Evolutionary conservation across 83 land plant species (phyloP).

Genomic region (Picea abies): DNA sequence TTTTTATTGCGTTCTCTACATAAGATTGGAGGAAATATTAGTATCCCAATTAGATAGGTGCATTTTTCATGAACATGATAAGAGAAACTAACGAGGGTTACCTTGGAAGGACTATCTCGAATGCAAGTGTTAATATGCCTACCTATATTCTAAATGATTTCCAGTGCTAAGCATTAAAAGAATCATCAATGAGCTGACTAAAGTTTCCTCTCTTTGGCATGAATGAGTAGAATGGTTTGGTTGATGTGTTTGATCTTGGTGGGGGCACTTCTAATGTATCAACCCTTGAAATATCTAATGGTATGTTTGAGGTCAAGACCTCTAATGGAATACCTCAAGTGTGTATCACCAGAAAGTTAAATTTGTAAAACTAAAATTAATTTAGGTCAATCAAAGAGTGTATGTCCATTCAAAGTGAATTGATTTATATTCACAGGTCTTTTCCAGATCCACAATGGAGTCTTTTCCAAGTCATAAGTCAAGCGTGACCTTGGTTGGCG

Average conservation of each 20-base stretch:
- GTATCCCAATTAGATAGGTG: conserved; percentile 28
- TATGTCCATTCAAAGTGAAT: too few species aligned
- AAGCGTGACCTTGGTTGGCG: too few species aligned
- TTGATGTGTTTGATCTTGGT: conserved; percentile 48
- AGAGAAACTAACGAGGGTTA: conserved; percentile 43
- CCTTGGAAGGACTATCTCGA: conserved; percentile 41
- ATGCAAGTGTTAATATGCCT: conserved; percentile 48
- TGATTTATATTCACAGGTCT: too few species aligned
- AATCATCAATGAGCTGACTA: conserved; percentile 57
- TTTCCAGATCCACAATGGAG: too few species aligned
- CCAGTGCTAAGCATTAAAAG: conserved; percentile 38
- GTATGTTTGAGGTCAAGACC: conserved; percentile 33
- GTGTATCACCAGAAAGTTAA: too few species aligned
- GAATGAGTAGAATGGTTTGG: conserved; percentile 38
- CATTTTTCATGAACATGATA: conserved; percentile 39
- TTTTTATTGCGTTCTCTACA: too few species aligned
- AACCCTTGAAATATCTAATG: conserved; percentile 48
- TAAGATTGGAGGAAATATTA: too few species aligned
- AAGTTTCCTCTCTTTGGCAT: conserved; percentile 51
- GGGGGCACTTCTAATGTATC: conserved; percentile 63
- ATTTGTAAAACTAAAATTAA: too few species aligned
- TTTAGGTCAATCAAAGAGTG: too few species aligned
- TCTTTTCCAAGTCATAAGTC: too few species aligned
- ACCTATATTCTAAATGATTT: conserved; percentile 48
- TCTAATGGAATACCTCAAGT: too few species aligned